Conservation (phyloP, 257 asterid species). For the Forsythia suspensa region DNA sequence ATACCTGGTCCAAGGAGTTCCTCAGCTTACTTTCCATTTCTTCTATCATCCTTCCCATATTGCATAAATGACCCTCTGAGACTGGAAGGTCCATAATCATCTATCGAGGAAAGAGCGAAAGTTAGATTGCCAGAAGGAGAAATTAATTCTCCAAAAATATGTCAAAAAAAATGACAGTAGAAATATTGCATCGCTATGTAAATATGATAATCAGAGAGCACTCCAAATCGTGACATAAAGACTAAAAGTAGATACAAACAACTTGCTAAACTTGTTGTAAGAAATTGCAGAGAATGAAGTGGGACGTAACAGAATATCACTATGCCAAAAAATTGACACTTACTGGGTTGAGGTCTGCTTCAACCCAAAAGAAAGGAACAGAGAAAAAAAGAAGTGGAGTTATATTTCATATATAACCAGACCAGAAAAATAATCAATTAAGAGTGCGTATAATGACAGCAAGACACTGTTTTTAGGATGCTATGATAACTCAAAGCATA, state of each 20-base stretch:
- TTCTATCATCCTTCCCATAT: slow-evolving; percentile 98
- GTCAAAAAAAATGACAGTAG: not conserved
- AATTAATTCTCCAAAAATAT: slow-evolving; percentile 1
- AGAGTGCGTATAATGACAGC: not conserved
- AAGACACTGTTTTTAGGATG: not conserved
- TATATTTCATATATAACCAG: not conserved
- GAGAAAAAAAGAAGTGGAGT: not conserved
- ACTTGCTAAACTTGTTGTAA: not conserved
- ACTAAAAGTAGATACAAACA: not conserved
- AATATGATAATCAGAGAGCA: not conserved
- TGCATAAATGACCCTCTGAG: slow-evolving; percentile 89
- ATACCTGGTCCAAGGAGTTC: slow-evolving; percentile 93
- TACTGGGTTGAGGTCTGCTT: not conserved
- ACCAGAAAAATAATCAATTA: not conserved
- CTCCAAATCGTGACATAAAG: not conserved
- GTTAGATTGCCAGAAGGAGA: not conserved
- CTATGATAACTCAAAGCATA: not conserved
- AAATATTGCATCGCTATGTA: not conserved
- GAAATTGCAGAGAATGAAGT: not conserved
- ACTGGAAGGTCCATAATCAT: slow-evolving; percentile 83
- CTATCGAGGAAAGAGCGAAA: slow-evolving; percentile 27
- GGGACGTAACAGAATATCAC: not conserved
- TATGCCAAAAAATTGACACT: not conserved
- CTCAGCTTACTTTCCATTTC: slow-evolving; percentile 98
- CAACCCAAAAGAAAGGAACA: not conserved